Evolutionary conservation across 2,329 filamentous ascomycete genomes (phyloP), one percentile per base, ranked within the genome.

Genomic region (Cercospora canescens): DNA sequence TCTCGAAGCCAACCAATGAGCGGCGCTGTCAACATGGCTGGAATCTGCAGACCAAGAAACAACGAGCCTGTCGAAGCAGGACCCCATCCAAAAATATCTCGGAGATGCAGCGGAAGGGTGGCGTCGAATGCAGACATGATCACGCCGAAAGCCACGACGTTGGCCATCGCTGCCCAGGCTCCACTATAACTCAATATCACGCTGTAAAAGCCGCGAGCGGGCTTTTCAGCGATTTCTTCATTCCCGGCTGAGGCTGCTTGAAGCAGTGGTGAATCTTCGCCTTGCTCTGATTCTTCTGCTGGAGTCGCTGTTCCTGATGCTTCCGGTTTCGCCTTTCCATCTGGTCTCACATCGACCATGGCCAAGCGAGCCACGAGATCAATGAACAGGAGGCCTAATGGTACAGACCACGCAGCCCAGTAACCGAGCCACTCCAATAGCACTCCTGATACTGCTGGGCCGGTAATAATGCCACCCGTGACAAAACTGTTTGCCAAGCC

Each of bases 11-110:
- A 67, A 12, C 69, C 69, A 14, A 68, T 54, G 4, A 70, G 55
- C 7, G 68, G 65, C 8, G 64, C 59, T 12, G 69, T 24, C 14
- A 65, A 61, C 69, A 71, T 70, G 3, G 55, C 54, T 8, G 69
- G 69, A 11, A 71, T 60, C 30, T 70, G 67, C 5, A 71, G 39
- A 4, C 55, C 67, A 6, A 71, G 63, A 32, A 71, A 71, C 7
- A 71, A 67, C 1, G 64, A 60, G 2, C 69, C 69, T 9, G 66
- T 65, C 1, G 69, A 50, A 26, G 67, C 69, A 32, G 65, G 50
- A 12, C 65, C 62, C 69, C 67, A 70, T 6, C 61, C 67, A 28
- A 69, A 70, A 16, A 56, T 57, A 24, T 66, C 52, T 21, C 67
- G 60, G 16, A 70, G 62, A 35, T 70, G 67, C 6, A 70, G 35